A percentile compares a stretch with the other conserved stretches of the same genome.
phyloP scores from a whole-genome alignment of 2,329 filamentous ascomycete genomes.

The Pseudogymnoascus sp. region DNA sequence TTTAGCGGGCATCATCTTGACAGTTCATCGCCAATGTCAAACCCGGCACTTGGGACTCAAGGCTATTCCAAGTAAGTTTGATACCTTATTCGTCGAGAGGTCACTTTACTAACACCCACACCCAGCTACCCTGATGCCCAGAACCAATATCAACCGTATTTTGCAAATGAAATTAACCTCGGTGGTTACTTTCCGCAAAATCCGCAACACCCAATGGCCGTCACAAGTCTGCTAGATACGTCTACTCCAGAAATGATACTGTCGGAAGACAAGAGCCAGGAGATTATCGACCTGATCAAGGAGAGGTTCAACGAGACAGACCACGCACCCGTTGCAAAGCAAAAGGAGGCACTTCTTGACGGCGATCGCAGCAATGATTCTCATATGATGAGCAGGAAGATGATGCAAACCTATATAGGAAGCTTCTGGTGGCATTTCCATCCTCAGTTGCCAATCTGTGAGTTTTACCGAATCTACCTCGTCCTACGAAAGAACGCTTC shows the following conservation, averaged over 20 bases:
- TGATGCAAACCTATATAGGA: conserved; percentile 91
- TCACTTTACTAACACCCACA: conserved; percentile 8
- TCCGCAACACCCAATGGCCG: conserved; percentile 77
- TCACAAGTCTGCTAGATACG: conserved; percentile 75
- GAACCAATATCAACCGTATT: conserved; percentile 43
- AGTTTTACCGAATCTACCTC: conserved; percentile 9
- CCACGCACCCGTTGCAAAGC: conserved; percentile 61
- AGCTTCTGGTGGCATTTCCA: conserved; percentile 96
- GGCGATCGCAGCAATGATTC: conserved; percentile 61
- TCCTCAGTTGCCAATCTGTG: conserved; percentile 75
- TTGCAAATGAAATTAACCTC: conserved; percentile 38
- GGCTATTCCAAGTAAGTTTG: conserved; percentile 41
- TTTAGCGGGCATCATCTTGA: conserved; percentile 61
- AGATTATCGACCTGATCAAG: conserved; percentile 73
- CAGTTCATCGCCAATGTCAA: conserved; percentile 42
- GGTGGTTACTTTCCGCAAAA: conserved; percentile 49
- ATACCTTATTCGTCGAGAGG: not conserved
- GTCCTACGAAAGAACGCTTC: not conserved
- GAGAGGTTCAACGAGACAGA: conserved; percentile 74
- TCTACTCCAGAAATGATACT: conserved; percentile 70
- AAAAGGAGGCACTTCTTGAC: conserved; percentile 68
- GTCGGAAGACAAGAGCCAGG: conserved; percentile 78
- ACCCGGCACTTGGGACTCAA: conserved; percentile 41
- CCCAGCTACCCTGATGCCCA: conserved; percentile 45
- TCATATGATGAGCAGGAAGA: conserved; percentile 71